Conservation (phyloP, 805 yeast genomes). For the Priceomyces fermenticarens region DNA sequence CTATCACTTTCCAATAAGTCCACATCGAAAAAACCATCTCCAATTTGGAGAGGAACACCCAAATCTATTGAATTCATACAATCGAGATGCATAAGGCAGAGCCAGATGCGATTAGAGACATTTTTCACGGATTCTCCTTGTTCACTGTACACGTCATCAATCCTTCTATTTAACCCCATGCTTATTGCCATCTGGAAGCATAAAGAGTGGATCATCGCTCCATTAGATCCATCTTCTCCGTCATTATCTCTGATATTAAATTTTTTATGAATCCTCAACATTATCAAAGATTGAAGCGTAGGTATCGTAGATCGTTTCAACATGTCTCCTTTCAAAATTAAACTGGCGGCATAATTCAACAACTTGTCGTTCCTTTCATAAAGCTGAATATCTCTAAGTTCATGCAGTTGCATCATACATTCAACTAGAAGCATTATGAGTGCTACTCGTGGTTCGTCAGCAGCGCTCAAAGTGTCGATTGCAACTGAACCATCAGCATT, state of each 20-base stretch:
- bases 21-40: neutral
- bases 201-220: neutral
- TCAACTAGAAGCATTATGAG: constrained; percentile 1
- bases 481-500: neutral
- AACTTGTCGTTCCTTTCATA: neutral
- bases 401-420: neutral
- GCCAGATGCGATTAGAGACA: neutral
- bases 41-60: constrained; percentile 3
- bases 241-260: constrained; percentile 3
- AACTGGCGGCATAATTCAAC: constrained; percentile 1
- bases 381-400: neutral
- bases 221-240: constrained; percentile 4
- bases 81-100: constrained; percentile 1
- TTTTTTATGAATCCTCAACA: constrained; percentile 1
- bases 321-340: neutral
- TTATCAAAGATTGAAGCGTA: constrained; percentile 1
- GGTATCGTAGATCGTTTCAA: constrained; percentile 1
- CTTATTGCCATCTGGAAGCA: constrained; percentile 4
- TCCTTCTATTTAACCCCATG: constrained; percentile 3
- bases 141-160: neutral
- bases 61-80: constrained; percentile 2
- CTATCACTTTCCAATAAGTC: neutral
- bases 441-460: neutral
- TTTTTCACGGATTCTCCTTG: neutral
- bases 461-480: neutral